Base-by-base conservation (phyloP, 1,284 basidiomycete genomes). In the Boletus nobilissimus region DNA sequence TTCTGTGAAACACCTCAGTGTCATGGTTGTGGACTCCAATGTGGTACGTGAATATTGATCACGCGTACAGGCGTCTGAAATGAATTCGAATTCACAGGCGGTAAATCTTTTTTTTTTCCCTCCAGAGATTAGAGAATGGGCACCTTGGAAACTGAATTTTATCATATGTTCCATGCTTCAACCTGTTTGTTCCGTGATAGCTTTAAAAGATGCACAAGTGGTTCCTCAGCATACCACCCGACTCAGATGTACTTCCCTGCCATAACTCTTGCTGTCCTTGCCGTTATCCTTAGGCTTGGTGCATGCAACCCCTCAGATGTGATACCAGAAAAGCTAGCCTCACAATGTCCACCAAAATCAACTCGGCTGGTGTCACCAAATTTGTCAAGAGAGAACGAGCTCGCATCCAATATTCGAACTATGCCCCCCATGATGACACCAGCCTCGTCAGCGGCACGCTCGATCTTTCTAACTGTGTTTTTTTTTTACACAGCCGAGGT, bases 401-500 rank as follows among this genome's bases (percentile, higher is more conserved):
- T 72, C 82, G 83, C 10, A 80, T 73, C 19, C 72, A 75, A 14
- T 73, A 48, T 11, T 14, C 83, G 67, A 63, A 40, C 29, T 73
- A 81, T 24, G n/a, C 62, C 19, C 22, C 57, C 18, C 32, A 22
- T 34, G 29, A 34, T 32, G 9, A 51, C 48, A 51, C 24, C 26
- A 51, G 26, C 48, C n/a, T n/a, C n/a, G 26, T 11, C 48, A 26
- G 26, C 26, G 48, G 57, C 32, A 16, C 57, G 57, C 32, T 34
- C 32, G 34, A 60, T 32, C 19, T 34, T 18, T 60, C 57, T 34
- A 60, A 60, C 11, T 19, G 11, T 22, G 57, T 60, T 11, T 10
- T 60, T 60, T 60, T 60, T 32, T 60, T 89, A 88, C 82, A 84
- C 83, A 18, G 84, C 85, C 5, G 81, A 84, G 11, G 86, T 88